Evolutionary conservation across 371 early-diverging fungal species (phyloP), one percentile per base, ranked within the genome.

Genomic region (Lichtheimia ramosa): DNA sequence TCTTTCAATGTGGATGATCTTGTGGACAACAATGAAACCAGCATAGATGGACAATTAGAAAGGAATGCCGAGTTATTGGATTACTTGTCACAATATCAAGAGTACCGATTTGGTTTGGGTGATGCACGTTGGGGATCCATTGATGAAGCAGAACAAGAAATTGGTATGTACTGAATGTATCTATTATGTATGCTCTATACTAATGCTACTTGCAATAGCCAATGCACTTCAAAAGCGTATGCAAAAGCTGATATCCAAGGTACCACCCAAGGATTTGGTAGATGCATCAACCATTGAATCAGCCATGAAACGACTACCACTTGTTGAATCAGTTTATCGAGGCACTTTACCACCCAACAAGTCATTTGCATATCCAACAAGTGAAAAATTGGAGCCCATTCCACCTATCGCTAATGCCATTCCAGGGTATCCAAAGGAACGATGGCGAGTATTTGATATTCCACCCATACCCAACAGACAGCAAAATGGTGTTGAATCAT

Each of bases 341-440:
- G 86, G 86, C 13, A 61, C 81, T 12, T 53, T 85, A 34, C 83
- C 83, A 34, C 76, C 83, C 43, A 80, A 69, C 52, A 81, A 80
- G 40, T 68, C 78, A 4, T 85, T 85, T 54, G 84, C 86, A 0
- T 85, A 77, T 56, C 81, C 82, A 0, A 76, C 79, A 7, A 75
- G 69, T 6, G 75, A 79, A 42, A 68, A 65, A 41, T 63, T 74
- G 0, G 76, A 75, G 28, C 66, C 58, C 23, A 46, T 74, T 24
- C 76, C 79, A 3, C 76, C 74, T 6, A 66, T 73, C 48, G 73
- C 79, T 10, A 78, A 70, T 43, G 66, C 75, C 23, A 69, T 75
- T 50, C 79, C 79, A 6, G 73, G 71, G n/a, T 78, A 78, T 54
- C 42, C 67, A 7, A 78, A 78, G 54, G 75, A 78, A 13, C 63